Evolutionary conservation across 768 basidiomycete species (phyloP).

Genomic region (Trametes villosa): DNA sequence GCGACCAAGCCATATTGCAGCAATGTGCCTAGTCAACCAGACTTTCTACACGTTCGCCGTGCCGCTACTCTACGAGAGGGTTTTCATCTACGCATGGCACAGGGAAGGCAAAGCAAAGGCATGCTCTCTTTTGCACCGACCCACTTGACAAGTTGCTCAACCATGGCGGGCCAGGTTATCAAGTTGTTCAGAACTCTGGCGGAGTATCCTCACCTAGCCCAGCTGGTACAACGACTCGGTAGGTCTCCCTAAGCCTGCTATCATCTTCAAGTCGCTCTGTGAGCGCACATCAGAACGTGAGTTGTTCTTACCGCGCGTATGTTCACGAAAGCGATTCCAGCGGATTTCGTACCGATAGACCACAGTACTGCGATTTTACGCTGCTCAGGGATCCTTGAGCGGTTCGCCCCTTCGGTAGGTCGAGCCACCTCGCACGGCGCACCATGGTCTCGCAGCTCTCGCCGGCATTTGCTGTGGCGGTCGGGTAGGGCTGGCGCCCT

Average conservation of each 20-base stretch:
- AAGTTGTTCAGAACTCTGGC: conserved; percentile 67
- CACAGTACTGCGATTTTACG: too few species aligned
- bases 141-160: background rate
- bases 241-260: conserved; percentile 29
- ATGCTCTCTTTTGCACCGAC: background rate
- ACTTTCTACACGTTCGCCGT: conserved; percentile 56
- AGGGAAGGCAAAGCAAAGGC: conserved; percentile 66
- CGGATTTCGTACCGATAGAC: too few species aligned
- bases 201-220: conserved; percentile 56
- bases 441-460: too few species aligned
- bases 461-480: too few species aligned
- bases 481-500: too few species aligned
- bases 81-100: conserved; percentile 74
- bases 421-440: too few species aligned
- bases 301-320: too few species aligned
- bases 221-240: conserved; percentile 63
- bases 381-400: too few species aligned
- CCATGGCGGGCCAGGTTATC: conserved; percentile 48
- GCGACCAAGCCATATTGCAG: conserved; percentile 55
- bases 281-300: too few species aligned
- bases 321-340: too few species aligned
- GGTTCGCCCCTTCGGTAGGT: too few species aligned
- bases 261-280: too few species aligned
- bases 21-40: conserved; percentile 60
- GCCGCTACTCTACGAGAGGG: conserved; percentile 57